phyloP scores from a whole-genome alignment of 2,329 filamentous ascomycete genomes.

The Amauroascus verrucosus region DNA sequence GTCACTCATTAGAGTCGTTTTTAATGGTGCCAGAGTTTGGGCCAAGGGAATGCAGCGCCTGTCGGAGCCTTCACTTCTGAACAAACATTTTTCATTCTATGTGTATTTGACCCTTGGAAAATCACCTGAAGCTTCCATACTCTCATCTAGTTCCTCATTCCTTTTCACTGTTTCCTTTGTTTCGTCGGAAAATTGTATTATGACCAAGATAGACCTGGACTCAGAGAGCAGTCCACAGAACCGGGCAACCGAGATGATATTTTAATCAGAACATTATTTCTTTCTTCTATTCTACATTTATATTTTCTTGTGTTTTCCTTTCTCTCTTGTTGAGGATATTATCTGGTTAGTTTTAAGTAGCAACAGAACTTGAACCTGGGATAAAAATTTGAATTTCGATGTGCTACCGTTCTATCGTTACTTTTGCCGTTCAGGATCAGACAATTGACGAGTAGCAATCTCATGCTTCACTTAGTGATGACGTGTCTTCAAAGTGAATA shows the following conservation, averaged over 20 bases:
- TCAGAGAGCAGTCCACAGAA: not conserved
- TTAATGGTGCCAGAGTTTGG: not conserved
- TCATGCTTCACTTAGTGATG: too few species aligned
- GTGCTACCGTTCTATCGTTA: too few species aligned
- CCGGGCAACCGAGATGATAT: slow-evolving; percentile 6
- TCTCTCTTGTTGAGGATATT: not conserved
- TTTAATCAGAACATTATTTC: not conserved
- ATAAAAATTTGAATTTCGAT: too few species aligned
- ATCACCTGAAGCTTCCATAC: not conserved
- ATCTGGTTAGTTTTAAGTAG: not conserved
- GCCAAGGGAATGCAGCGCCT: not conserved
- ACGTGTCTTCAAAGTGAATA: too few species aligned
- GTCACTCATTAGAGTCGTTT: not conserved
- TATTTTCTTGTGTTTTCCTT: not conserved
- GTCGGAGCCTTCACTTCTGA: not conserved
- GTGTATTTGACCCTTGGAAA: not conserved
- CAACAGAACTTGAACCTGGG: not conserved
- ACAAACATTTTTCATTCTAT: not conserved
- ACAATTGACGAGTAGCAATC: too few species aligned
- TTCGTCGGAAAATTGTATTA: slow-evolving; percentile 1
- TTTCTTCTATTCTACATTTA: not conserved
- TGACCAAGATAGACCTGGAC: slow-evolving; percentile 6
- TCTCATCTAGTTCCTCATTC: not conserved
- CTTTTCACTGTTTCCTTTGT: not conserved
- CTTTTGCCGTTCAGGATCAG: too few species aligned